phyloP scores from a whole-genome alignment of 2,329 filamentous ascomycete species.

The Aspergillus sp. region DNA sequence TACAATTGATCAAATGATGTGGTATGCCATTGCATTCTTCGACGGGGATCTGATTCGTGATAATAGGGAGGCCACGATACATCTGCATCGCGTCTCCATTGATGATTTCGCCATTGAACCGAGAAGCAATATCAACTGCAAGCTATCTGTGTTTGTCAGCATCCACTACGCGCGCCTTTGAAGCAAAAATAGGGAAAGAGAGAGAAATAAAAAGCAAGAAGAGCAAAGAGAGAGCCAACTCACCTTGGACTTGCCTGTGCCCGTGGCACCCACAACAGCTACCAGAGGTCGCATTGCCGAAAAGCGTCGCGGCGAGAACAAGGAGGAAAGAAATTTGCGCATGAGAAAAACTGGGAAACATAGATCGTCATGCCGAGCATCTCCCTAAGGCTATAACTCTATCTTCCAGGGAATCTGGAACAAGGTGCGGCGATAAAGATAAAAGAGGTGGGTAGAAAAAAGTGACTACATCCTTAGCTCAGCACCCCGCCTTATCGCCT shows the following conservation, averaged over 20 bases:
- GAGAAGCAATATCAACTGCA: conserved; percentile 80
- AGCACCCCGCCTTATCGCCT: not conserved
- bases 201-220: not conserved
- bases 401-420: not conserved
- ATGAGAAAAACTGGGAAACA: conserved; percentile 18
- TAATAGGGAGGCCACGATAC: conserved; percentile 85
- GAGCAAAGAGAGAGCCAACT: conserved; percentile 18
- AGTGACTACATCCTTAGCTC: conserved; percentile 3
- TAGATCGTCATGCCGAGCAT: conserved; percentile 13
- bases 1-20: conserved; percentile 82
- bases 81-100: conserved; percentile 99
- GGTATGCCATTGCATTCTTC: conserved; percentile 76
- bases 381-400: not conserved
- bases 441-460: not conserved
- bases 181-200: not conserved
- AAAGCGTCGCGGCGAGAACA: conserved; percentile 20
- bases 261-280: conserved; percentile 83
- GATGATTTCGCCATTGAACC: conserved; percentile 88
- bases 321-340: conserved; percentile 26
- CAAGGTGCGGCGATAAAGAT: not conserved
- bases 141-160: conserved; percentile 58
- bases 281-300: conserved; percentile 61
- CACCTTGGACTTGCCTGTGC: conserved; percentile 91
- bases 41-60: conserved; percentile 85
- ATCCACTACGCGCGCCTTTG: not conserved